Percentiles rank a stretch among this genome's conserved stretches.
phyloP scores from a whole-genome alignment of 495 filamentous ascomycete species.

The Neohortaea acidophila region DNA sequence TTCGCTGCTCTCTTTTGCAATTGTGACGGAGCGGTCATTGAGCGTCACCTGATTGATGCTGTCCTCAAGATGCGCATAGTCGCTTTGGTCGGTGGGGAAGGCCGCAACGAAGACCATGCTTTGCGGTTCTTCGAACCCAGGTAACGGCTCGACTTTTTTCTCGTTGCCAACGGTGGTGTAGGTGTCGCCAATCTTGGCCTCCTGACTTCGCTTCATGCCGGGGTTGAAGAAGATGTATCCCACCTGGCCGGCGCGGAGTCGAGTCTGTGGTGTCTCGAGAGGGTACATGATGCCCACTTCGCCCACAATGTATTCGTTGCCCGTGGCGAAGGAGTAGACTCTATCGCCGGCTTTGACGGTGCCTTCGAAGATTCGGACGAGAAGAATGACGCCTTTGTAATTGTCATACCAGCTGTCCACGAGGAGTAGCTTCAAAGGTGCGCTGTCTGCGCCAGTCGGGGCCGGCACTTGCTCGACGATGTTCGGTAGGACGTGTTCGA shows the following conservation, averaged over 20 bases:
- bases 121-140: conserved; percentile 94
- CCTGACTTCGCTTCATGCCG: conserved; percentile 89
- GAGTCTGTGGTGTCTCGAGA: conserved; percentile 61
- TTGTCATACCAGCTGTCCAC: conserved; percentile 97
- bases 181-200: conserved; percentile 91
- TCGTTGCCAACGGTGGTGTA: conserved; percentile 75
- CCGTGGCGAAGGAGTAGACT: conserved; percentile 70
- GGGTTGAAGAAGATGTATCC: conserved; percentile 96
- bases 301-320: conserved; percentile 67
- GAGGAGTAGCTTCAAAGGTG: conserved; percentile 67
- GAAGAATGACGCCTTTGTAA: conserved; percentile 82
- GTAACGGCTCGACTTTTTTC: conserved; percentile 59
- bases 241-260: conserved; percentile 79
- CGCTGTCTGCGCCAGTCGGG: conserved; percentile 54
- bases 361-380: conserved; percentile 87
- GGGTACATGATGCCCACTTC: conserved; percentile 97
- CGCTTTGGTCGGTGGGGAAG: conserved; percentile 77
- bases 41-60: conserved; percentile 86
- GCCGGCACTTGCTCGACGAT: conserved; percentile 74
- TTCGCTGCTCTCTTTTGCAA: conserved; percentile 86
- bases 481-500: conserved; percentile 61
- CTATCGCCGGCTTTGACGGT: conserved; percentile 67
- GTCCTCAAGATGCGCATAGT: conserved; percentile 78
- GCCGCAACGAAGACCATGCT: conserved; percentile 98
- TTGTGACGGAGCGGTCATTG: conserved; percentile 86